These are phyloP conservation scores for Vaccinium darrowii DNA, from an alignment of 148 eudicot genomes.

Conservation along the genomic window DNA sequence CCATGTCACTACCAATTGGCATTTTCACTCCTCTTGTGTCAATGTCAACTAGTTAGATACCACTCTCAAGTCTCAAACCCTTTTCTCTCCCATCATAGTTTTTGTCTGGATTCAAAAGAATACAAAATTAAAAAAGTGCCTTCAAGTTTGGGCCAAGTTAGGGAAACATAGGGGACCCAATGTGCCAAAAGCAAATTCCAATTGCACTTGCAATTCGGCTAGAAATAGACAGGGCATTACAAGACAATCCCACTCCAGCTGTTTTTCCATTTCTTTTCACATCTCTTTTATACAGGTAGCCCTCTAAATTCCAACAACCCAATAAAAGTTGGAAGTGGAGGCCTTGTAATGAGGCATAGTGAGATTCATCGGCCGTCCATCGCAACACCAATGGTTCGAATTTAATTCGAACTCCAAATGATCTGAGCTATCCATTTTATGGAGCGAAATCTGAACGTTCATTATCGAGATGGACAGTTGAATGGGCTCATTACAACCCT, in stretches of 20 bases:
- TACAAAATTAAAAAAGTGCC: slow-evolving; percentile 3
- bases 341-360: too few species aligned
- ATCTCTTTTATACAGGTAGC: neutral
- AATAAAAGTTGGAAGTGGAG: neutral
- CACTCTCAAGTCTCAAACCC: neutral
- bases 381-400: too few species aligned
- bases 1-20: neutral
- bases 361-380: too few species aligned
- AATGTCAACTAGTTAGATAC: neutral
- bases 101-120: slow-evolving; percentile 1
- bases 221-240: neutral
- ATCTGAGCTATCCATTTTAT: too few species aligned
- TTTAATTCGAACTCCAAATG: too few species aligned
- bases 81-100: neutral
- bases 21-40: neutral
- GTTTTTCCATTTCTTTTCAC: slow-evolving; percentile 14
- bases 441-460: too few species aligned
- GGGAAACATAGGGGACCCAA: slow-evolving; percentile 18
- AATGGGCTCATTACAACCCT: too few species aligned
- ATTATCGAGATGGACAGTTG: too few species aligned
- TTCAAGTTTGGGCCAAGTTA: slow-evolving; percentile 7
- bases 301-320: neutral
- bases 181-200: neutral
- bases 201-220: neutral
- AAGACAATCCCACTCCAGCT: slow-evolving; percentile 21